phyloP scores from a whole-genome alignment of 148 eudicot species.

The Bassia scoparia region DNA sequence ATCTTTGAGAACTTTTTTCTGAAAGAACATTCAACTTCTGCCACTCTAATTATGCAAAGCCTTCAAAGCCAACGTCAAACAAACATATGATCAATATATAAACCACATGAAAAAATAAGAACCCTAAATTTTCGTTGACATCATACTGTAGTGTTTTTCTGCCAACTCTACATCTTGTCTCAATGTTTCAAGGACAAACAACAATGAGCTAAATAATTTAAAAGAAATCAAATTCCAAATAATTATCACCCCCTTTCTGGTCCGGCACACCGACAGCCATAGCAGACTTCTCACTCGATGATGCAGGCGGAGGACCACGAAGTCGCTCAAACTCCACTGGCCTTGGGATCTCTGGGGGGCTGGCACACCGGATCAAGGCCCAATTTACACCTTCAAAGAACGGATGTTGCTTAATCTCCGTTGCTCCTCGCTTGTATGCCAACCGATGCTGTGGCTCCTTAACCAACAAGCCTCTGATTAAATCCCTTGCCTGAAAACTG shows the following conservation, averaged over 20 bases:
- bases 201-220: conserved; percentile 24
- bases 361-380: conserved; percentile 91
- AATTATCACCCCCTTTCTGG: conserved; percentile 69
- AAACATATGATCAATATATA: conserved; percentile 21
- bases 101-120: conserved; percentile 18
- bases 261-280: conserved; percentile 28
- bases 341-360: conserved; percentile 82
- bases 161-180: conserved; percentile 17
- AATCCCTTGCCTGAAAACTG: conserved; percentile 81
- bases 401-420: conserved; percentile 91
- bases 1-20: background rate
- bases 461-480: conserved; percentile 77
- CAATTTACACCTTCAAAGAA: conserved; percentile 96
- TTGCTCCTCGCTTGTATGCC: conserved; percentile 86
- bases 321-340: conserved; percentile 64
- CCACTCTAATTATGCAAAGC: conserved; percentile 8
- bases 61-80: conserved; percentile 18
- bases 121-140: conserved; percentile 11
- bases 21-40: conserved; percentile 15
- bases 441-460: conserved; percentile 88
- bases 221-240: conserved; percentile 93
- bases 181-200: conserved; percentile 11
- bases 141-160: conserved; percentile 10
- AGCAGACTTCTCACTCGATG: conserved; percentile 48
- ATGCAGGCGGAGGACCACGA: conserved; percentile 38